Percentiles rank a stretch among this genome's conserved stretches.
phyloP scores from a whole-genome alignment of 169 alveolate genomes.

The Plasmodium inui region DNA sequence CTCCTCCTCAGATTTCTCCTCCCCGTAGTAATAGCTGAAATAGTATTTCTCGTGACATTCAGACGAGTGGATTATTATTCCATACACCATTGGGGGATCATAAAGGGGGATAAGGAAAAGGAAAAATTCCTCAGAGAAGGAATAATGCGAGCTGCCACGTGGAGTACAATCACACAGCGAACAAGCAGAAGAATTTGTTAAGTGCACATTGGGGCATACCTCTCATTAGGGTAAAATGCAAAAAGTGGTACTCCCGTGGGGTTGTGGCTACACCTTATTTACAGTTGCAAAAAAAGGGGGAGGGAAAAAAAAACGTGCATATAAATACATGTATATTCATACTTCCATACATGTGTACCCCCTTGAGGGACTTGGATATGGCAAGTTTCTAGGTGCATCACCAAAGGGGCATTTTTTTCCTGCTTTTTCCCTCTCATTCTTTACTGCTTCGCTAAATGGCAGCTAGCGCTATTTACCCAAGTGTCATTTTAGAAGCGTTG shows the following conservation, averaged over 20 bases:
- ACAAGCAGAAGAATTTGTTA: not conserved
- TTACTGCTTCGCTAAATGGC: not conserved
- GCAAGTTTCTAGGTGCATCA: not conserved
- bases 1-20: not conserved
- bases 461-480: not conserved
- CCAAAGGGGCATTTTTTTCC: not conserved
- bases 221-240: not conserved
- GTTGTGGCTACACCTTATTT: not conserved
- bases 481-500: not conserved
- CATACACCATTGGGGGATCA: slow-evolving; percentile 25
- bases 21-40: slow-evolving; percentile 34
- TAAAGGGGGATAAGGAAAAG: not conserved
- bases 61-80: slow-evolving; percentile 52
- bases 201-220: not conserved
- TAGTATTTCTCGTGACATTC: slow-evolving; percentile 9
- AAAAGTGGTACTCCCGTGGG: not conserved
- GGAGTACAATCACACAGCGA: not conserved
- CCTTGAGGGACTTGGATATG: not conserved
- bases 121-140: not conserved
- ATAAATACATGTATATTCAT: not conserved
- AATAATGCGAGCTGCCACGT: not conserved
- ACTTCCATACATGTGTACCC: not conserved
- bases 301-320: not conserved
- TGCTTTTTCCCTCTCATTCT: not conserved
- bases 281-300: not conserved